Base-by-base conservation (phyloP, 345 rosid genomes). In the Durio zibethinus region DNA sequence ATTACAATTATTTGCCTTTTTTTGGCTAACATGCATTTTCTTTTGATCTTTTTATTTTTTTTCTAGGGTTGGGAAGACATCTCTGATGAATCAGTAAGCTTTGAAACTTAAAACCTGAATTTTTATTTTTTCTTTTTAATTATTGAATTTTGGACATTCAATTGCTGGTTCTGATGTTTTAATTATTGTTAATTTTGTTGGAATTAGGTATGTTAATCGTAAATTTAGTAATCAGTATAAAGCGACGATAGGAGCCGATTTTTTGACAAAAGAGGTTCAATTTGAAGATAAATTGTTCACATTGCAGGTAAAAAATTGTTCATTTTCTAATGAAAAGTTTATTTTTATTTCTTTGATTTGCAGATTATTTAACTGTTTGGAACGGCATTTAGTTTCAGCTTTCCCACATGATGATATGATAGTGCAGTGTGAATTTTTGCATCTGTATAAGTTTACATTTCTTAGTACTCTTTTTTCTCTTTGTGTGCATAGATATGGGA, bases 161-260 rank as follows among this genome's bases (percentile, higher is more conserved):
- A 12, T 29, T 36, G 36, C 21, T 52, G 25, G 8, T 25, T 73
- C 11, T 78, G 60, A 50, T 62, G n/a, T 21, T 43, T 36, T 2
- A 38, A 20, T 15, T 43, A 2, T 10, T 48, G 36, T 6, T 38
- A 16, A 25, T 79, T 62, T 63, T 53, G 52, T 57, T 31, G 53
- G 23, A 52, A 56, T 83, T 84, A 93, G 99, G 87, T 93, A 87
- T 80, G 99, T 95, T 87, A 95, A 95, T 79, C 89, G 91, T 2
- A 95, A 90, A 80, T 95, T 95, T 70, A 93, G 93, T 71, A 95
- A 91, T 83, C 98, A 95, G 82, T 95, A 95, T 79, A 95, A 93
- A 84, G 98, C 98, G 0, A 93, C 98, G 15, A 94, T 94, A 42
- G 98, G 98, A 77, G 98, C 95, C 3, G 98, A 94, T 88, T 94